Conservation (phyloP, 345 rosid species). For the Triadica sebifera region DNA sequence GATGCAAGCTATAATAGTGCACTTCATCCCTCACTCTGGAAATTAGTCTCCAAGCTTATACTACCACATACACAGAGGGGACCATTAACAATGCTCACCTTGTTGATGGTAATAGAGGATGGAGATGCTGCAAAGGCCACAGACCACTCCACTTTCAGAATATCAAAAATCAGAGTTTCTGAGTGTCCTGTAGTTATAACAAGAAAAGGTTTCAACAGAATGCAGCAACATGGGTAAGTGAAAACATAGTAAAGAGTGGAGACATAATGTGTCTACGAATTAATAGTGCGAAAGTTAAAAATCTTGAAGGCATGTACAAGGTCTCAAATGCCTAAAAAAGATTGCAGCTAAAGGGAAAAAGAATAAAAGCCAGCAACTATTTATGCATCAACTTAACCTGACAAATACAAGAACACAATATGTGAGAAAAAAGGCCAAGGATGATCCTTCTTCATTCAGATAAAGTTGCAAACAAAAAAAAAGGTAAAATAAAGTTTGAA, state of each 20-base stretch:
- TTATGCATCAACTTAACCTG: background rate
- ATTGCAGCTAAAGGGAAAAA: background rate
- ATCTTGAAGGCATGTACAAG: background rate
- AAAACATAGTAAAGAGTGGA: background rate
- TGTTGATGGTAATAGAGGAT: constrained; percentile 69
- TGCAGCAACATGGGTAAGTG: background rate
- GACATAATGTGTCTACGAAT: background rate
- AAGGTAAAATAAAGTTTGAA: background rate
- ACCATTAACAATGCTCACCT: constrained; percentile 40
- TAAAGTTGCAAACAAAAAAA: background rate
- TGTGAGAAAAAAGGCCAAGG: background rate
- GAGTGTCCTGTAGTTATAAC: constrained; percentile 60
- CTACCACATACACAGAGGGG: background rate
- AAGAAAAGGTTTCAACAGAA: background rate
- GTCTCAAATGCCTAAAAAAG: background rate
- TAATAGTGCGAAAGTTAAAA: background rate
- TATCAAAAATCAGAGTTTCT: constrained; percentile 81
- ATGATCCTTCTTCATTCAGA: background rate
- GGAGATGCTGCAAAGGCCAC: constrained; percentile 63
- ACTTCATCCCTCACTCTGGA: background rate
- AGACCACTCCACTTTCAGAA: constrained; percentile 80
- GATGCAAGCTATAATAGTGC: background rate
- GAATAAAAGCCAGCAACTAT: background rate
- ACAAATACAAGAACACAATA: background rate
- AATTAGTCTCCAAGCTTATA: background rate